Evolutionary conservation across 177 flowering plant genomes (phyloP).

Genomic region (Vitis hybrid): DNA sequence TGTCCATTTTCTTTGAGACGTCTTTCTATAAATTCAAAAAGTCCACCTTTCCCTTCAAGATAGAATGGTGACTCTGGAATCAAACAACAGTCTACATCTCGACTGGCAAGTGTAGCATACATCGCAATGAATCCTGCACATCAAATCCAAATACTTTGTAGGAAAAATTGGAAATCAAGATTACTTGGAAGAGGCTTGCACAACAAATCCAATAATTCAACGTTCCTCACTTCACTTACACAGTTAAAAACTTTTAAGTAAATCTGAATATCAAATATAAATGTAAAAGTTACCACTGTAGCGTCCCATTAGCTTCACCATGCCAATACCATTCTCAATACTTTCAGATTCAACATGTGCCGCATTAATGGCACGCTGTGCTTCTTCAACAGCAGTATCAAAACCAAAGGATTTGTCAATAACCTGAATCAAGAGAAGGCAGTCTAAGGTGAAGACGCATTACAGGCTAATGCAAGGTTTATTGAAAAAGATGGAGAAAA

Average conservation of each 20-base stretch:
- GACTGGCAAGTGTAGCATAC: conserved; percentile 72
- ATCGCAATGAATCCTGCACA: conserved; percentile 70
- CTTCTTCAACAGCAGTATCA: conserved; percentile 77
- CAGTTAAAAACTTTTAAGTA: background rate
- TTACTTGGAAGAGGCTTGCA: background rate
- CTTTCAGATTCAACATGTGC: conserved; percentile 71
- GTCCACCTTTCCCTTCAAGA: conserved; percentile 68
- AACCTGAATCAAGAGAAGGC: conserved; percentile 33
- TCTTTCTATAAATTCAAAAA: conserved; percentile 51
- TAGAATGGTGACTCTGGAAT: conserved; percentile 73
- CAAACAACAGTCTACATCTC: conserved; percentile 75
- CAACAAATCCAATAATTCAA: background rate
- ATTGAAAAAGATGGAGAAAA: background rate
- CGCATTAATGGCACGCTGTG: conserved; percentile 75
- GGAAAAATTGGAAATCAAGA: background rate
- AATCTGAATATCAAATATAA: background rate
- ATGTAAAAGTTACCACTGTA: conserved; percentile 42
- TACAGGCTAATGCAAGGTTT: background rate
- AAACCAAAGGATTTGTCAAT: conserved; percentile 73
- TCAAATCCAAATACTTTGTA: conserved; percentile 3
- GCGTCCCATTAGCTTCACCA: conserved; percentile 73
- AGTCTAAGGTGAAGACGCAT: background rate
- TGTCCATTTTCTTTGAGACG: conserved; percentile 65
- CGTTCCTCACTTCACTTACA: background rate
- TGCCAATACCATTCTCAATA: conserved; percentile 60